Conservation (phyloP, 345 rosid species). For the Melaleuca alternifolia region DNA sequence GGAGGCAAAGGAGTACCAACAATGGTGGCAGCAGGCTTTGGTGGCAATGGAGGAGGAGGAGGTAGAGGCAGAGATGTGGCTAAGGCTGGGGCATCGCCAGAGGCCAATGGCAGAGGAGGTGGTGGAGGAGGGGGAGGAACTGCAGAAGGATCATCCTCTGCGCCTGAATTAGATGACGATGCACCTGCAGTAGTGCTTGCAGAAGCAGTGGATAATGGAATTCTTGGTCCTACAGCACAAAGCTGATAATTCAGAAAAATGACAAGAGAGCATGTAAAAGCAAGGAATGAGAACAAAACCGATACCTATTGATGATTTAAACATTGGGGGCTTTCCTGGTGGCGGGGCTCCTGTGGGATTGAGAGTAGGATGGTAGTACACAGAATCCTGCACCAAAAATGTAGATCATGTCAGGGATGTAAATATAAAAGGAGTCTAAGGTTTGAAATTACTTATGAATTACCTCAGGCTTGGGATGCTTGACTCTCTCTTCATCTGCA, state of each 20-base stretch:
- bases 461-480: slow-evolving; percentile 90
- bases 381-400: slow-evolving; percentile 72
- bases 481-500: slow-evolving; percentile 77
- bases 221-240: slow-evolving; percentile 56
- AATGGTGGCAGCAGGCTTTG: slow-evolving; percentile 31
- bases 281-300: background rate
- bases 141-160: slow-evolving; percentile 47
- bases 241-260: slow-evolving; percentile 2
- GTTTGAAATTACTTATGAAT: background rate
- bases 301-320: slow-evolving; percentile 74
- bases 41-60: slow-evolving; percentile 90
- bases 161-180: slow-evolving; percentile 44
- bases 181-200: slow-evolving; percentile 50
- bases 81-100: slow-evolving; percentile 29
- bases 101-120: slow-evolving; percentile 30
- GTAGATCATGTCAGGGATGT: background rate
- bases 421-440: background rate
- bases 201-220: slow-evolving; percentile 60
- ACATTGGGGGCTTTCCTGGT: slow-evolving; percentile 98
- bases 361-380: slow-evolving; percentile 88
- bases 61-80: slow-evolving; percentile 69
- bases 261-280: background rate
- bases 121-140: slow-evolving; percentile 68
- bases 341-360: slow-evolving; percentile 99
- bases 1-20: slow-evolving; percentile 51